Conservation (phyloP, 305 asterid genomes). For the Fraxinus greggii region DNA sequence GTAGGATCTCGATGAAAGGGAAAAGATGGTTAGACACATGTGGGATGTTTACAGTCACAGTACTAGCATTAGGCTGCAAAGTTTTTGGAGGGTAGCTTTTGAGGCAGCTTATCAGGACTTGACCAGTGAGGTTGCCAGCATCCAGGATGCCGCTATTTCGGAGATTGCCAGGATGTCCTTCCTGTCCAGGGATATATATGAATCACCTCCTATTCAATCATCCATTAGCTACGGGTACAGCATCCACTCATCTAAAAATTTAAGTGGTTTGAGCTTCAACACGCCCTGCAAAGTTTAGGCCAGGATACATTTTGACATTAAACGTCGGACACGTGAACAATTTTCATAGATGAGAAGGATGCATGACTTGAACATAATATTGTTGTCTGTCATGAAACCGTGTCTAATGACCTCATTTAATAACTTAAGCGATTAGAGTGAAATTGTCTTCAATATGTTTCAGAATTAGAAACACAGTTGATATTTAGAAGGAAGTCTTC, state of each 20-base stretch:
- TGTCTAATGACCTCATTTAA: not conserved
- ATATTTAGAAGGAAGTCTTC: not conserved
- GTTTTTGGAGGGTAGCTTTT: slow-evolving; percentile 87
- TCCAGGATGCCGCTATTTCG: slow-evolving; percentile 58
- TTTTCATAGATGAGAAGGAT: not conserved
- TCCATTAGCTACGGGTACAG: slow-evolving; percentile 16
- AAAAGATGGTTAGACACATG: slow-evolving; percentile 72
- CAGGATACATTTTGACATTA: not conserved
- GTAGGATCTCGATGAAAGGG: slow-evolving; percentile 90
- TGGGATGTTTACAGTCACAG: slow-evolving; percentile 85
- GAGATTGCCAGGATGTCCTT: slow-evolving; percentile 95
- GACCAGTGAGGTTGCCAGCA: slow-evolving; percentile 52
- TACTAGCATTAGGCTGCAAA: slow-evolving; percentile 48
- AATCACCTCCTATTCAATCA: slow-evolving; percentile 35
- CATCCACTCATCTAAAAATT: not conserved
- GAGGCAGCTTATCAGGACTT: slow-evolving; percentile 88
- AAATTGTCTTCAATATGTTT: not conserved
- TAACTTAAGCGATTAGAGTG: not conserved
- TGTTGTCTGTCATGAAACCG: not conserved
- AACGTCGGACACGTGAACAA: not conserved
- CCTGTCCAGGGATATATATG: slow-evolving; percentile 39
- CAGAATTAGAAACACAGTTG: not conserved
- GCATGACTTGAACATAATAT: not conserved
- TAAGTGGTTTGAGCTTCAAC: not conserved
- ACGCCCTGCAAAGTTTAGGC: not conserved